Conservation (phyloP, 169 alveolate species). For the Miamiensis avidus region DNA sequence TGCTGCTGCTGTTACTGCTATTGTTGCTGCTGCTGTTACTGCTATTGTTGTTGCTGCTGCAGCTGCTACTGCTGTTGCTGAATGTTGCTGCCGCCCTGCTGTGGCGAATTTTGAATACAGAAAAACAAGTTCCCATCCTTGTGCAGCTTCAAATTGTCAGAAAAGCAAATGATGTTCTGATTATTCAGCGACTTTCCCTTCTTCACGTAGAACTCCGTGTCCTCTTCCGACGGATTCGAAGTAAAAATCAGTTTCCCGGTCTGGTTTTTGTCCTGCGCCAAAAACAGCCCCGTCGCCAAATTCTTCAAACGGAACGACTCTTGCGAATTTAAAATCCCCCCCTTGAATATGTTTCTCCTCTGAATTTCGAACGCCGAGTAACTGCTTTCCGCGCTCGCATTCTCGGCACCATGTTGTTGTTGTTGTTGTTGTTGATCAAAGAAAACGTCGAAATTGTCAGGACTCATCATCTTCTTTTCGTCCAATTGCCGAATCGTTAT, state of each 20-base stretch:
- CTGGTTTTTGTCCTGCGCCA: not conserved
- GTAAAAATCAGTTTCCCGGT: not conserved
- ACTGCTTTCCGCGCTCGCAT: not conserved
- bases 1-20: too few relatives aligned
- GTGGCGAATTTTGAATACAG: too few relatives aligned
- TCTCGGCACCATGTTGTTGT: not conserved
- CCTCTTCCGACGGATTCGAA: slow-evolving; percentile 1
- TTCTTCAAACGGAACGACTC: slow-evolving; percentile 15
- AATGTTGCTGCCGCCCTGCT: too few relatives aligned
- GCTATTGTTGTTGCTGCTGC: too few relatives aligned
- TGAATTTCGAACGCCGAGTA: slow-evolving; percentile 14
- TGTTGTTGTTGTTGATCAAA: not conserved
- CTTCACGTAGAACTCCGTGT: slow-evolving; percentile 1
- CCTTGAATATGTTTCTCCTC: not conserved
- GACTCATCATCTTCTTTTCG: slow-evolving; percentile 3
- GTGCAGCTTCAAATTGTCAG: too few relatives aligned
- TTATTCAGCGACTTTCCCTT: slow-evolving; percentile 10
- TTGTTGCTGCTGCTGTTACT: too few relatives aligned
- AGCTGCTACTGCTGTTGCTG: too few relatives aligned
- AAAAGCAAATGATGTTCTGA: not conserved
- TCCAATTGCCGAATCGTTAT: not conserved
- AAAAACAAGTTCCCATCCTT: too few relatives aligned
- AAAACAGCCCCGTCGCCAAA: slow-evolving; percentile 14
- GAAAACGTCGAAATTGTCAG: slow-evolving; percentile 18
- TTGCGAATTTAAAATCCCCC: not conserved